These are phyloP conservation scores for Apophysomyces variabilis DNA, from an alignment of 371 early-diverging fungal genomes.

Conservation along the genomic window DNA sequence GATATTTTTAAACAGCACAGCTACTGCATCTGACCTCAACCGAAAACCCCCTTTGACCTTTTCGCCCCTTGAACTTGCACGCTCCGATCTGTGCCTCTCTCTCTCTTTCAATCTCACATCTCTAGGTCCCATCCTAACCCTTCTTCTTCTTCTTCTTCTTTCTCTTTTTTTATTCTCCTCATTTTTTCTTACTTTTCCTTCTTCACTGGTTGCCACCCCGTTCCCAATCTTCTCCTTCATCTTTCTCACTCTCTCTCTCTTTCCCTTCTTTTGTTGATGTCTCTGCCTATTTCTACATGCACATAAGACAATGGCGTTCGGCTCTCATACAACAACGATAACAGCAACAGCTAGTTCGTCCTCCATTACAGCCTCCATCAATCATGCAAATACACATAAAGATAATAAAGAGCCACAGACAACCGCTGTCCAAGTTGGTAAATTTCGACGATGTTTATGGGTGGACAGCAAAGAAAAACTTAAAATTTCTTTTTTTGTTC, in stretches of 20 bases:
- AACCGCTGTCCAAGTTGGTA: slow-evolving; percentile 46
- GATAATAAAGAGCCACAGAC: slow-evolving; percentile 21
- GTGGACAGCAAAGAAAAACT: slow-evolving; percentile 4
- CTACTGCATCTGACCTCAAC: slow-evolving; percentile 12
- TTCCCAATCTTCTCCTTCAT: slow-evolving; percentile 6
- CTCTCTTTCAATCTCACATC: neutral
- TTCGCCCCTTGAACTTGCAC: slow-evolving; percentile 17
- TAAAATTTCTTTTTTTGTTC: neutral
- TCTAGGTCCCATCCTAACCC: slow-evolving; percentile 1
- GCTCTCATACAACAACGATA: slow-evolving; percentile 10
- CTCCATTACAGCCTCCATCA: slow-evolving; percentile 12
- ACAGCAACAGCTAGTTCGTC: slow-evolving; percentile 9
- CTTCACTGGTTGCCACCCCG: slow-evolving; percentile 3
- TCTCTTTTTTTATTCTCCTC: slow-evolving; percentile 12
- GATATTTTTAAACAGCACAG: slow-evolving; percentile 1
- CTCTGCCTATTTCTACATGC: slow-evolving; percentile 9
- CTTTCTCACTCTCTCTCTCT: neutral
- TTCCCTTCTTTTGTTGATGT: slow-evolving; percentile 6
- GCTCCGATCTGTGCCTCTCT: slow-evolving; percentile 9
- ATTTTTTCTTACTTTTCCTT: neutral
- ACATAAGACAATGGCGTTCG: slow-evolving; percentile 22
- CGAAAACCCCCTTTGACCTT: slow-evolving; percentile 2
- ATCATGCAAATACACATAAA: slow-evolving; percentile 2
- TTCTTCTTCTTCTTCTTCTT: slow-evolving; percentile 4
- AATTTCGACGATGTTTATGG: neutral